Evolutionary conservation across 176 grass and related monocot species (phyloP), one percentile per base, ranked within the genome.

Genomic region (Aegilops bicornis): DNA sequence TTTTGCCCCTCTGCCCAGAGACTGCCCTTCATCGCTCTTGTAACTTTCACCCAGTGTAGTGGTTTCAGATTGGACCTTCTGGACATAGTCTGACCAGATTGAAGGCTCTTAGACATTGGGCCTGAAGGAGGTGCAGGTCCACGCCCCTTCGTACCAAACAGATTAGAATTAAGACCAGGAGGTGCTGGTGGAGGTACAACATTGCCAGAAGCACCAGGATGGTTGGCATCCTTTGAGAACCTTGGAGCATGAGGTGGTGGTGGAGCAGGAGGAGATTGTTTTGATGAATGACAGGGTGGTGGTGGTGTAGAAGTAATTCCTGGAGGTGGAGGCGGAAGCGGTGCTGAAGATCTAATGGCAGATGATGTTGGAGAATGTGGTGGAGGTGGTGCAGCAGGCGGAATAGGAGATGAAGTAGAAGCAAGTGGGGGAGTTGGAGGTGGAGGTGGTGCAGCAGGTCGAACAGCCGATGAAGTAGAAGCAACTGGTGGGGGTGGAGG

Each of bases 31-130:
- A 98, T 95, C 22, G 97, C 97, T 89, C 94, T 95, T 82, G 97
- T 98, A 88, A 98, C 97, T 90, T 98, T 98, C 78, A 98, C 92
- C 97, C 97, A 98, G 87, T 98, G 97, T 81, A 98, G 86, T 82
- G 97, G 97, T 85, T 98, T 98, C 87, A 98, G 88, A 88, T 98
- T 98, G 39, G 93, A 83, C 79, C 76, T 98, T 84, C 76, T 98
- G 47, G 88, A 84, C 58, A 82, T 72, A 71, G 76, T 39, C 77
- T 92, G 93, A 43, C 85, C 78, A 92, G 80, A 85, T 15, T 92
- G 91, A 71, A 91, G 54, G 47, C 61, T 85, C 85, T 82, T 93
- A 79, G 89, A 83, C 84, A 85, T 88, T 87, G 90, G 86, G 76
- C 86, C 85, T 35, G 86, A 86, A 89, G 88, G 92, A 76, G 91